These are phyloP conservation scores for Nothophytophthora sp. DNA, from an alignment of 352 stramenopile species.

Conservation along the genomic window DNA sequence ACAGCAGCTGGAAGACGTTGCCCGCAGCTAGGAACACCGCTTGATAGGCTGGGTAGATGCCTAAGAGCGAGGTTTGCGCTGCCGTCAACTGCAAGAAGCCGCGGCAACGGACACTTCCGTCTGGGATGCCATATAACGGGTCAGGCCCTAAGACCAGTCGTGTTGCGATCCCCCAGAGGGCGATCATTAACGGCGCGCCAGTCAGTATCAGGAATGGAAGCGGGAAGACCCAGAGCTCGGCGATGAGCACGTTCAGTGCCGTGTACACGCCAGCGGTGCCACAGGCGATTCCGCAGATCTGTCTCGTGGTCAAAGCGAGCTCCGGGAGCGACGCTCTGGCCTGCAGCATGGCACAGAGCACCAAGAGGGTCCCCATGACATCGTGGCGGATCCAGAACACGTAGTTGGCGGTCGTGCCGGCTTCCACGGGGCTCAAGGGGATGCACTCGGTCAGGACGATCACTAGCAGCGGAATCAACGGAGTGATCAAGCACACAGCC, in stretches of 20 bases:
- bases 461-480: slow-evolving; percentile 14
- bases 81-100: slow-evolving; percentile 17
- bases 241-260: slow-evolving; percentile 17
- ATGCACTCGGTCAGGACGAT: slow-evolving; percentile 17
- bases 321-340: slow-evolving; percentile 21
- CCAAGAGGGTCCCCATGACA: slow-evolving; percentile 5
- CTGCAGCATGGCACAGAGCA: slow-evolving; percentile 15
- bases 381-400: slow-evolving; percentile 31
- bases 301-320: slow-evolving; percentile 12
- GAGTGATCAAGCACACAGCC: slow-evolving; percentile 12
- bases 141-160: slow-evolving; percentile 17
- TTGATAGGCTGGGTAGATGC: slow-evolving; percentile 39
- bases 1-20: slow-evolving; percentile 9
- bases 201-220: slow-evolving; percentile 38
- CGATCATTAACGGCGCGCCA: slow-evolving; percentile 22
- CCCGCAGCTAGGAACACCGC: slow-evolving; percentile 24
- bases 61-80: slow-evolving; percentile 25
- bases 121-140: slow-evolving; percentile 5
- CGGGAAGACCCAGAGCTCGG: slow-evolving; percentile 31
- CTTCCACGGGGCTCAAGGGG: slow-evolving; percentile 10
- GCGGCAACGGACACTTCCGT: slow-evolving; percentile 17
- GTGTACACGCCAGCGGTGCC: slow-evolving; percentile 8
- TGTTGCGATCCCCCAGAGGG: slow-evolving; percentile 11
- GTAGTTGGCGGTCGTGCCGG: slow-evolving; percentile 16
- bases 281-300: slow-evolving; percentile 15